Evolutionary conservation across 2,329 filamentous ascomycete genomes (phyloP), one percentile per base, ranked within the genome.

Genomic region (Elsinoe fawcettii): DNA sequence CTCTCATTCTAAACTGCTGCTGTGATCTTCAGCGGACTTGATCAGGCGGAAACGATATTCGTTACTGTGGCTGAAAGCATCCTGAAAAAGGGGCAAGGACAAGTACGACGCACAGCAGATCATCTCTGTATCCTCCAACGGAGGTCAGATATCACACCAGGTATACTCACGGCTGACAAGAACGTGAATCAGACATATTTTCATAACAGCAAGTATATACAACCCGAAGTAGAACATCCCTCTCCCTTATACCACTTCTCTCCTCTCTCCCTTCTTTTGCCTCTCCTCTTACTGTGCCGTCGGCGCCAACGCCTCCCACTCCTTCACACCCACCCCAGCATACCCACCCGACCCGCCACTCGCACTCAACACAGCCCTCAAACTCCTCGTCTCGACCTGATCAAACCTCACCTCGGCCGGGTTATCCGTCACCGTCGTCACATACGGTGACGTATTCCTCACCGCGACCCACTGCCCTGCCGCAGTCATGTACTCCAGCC

Each of bases 221-320:
- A 46, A 18, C 41, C 22, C 41, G 20, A 25, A 23, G 20, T 16
- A 22, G 23, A 9, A 22, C 8, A 16, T 7, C 18, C 20, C 7
- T 23, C 18, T 23, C 16, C 41, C 5, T 5, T 23, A 11, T 37
- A 14, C 20, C 41, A 7, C 11, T 44, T 16, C 41, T n/a, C 37
- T 16, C 2, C 37, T 16, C 37, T n/a, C 5, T 8, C 4, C 46
- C 3, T 27, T 9, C 25, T 14, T 2, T 5, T 18, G 11, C 14
- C 8, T 9, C 14, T 20, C 30, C 30, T 12, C 18, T 14, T n/a
- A 53, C 32, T 37, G 32, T 18, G 49, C 18, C 30, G 32, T 37
- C 30, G 49, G 49, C 16, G 49, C 49, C 49, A 36, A 25, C 5
- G 34, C 49, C 34, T 53, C 49, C 49, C 49, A 53, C 49, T 53